phyloP scores from a whole-genome alignment of 768 basidiomycete genomes.

The Flagelloscypha sp. region DNA sequence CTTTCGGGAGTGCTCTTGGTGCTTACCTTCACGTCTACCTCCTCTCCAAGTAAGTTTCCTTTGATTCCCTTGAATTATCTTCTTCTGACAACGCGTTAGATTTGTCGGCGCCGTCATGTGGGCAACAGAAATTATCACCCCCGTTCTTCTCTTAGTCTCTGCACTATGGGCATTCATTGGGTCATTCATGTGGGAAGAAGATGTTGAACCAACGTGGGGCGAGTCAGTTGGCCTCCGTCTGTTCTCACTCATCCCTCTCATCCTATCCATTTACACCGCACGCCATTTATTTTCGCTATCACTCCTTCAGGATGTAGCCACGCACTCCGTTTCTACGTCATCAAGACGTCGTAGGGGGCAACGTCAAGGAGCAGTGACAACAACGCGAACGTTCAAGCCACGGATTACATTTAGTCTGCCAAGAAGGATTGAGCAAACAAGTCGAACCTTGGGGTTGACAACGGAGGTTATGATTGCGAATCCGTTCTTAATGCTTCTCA shows the following conservation, averaged over 20 bases:
- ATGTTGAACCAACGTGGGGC: constrained; percentile 64
- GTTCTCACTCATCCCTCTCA: constrained; percentile 69
- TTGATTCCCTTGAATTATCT: too few species aligned
- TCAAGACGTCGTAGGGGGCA: too few species aligned
- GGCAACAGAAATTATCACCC: constrained; percentile 67
- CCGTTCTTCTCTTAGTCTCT: constrained; percentile 64
- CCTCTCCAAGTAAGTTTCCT: too few species aligned
- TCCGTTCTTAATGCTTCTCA: constrained; percentile 68
- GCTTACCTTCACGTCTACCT: constrained; percentile 73
- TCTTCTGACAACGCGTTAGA: too few species aligned
- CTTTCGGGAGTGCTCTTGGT: constrained; percentile 57
- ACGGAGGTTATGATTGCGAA: constrained; percentile 64
- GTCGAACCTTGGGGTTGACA: constrained; percentile 45
- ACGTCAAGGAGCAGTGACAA: too few species aligned
- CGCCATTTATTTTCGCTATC: too few species aligned
- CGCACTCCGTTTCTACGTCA: too few species aligned
- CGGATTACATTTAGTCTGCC: too few species aligned
- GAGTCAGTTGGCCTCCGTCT: constrained; percentile 74
- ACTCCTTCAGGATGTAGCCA: too few species aligned
- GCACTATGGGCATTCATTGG: constrained; percentile 77
- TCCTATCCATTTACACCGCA: constrained; percentile 61
- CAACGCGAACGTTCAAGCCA: too few species aligned
- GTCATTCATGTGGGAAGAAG: constrained; percentile 57
- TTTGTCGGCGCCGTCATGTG: constrained; percentile 83
- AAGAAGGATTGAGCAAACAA: too few species aligned